phyloP scores from a whole-genome alignment of 306 rosid species.

The Fragaria iinumae region DNA sequence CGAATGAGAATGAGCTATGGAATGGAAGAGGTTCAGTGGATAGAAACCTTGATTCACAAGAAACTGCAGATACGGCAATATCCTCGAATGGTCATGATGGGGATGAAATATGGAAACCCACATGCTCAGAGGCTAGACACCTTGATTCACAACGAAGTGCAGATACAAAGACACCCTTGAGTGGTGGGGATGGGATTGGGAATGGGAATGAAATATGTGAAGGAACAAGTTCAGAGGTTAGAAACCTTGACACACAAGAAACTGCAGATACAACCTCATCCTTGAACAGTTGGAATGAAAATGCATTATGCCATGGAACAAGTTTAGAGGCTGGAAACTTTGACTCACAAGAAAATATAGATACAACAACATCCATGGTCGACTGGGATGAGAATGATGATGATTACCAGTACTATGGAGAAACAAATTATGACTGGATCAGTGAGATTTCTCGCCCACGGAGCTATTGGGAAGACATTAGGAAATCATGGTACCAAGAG shows the following conservation, averaged over 20 bases:
- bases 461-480: constrained; percentile 80
- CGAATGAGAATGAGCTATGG: background rate
- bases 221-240: background rate
- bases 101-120: constrained; percentile 18
- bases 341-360: constrained; percentile 24
- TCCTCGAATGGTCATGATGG: background rate
- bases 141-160: constrained; percentile 20
- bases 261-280: background rate
- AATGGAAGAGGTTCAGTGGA: background rate
- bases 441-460: constrained; percentile 75
- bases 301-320: constrained; percentile 20
- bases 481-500: constrained; percentile 82
- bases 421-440: constrained; percentile 62
- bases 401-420: constrained; percentile 30
- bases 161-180: constrained; percentile 16
- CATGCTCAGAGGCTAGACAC: constrained; percentile 17
- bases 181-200: constrained; percentile 24
- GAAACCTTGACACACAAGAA: constrained; percentile 1
- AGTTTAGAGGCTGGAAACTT: constrained; percentile 18
- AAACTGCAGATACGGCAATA: background rate
- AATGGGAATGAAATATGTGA: background rate
- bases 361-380: constrained; percentile 15
- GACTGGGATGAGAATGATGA: constrained; percentile 43
- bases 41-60: constrained; percentile 6
- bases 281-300: constrained; percentile 4